These are phyloP conservation scores for Saccharum hybrid DNA, from an alignment of 202 grass and related monocot species.

Conservation along the genomic window DNA sequence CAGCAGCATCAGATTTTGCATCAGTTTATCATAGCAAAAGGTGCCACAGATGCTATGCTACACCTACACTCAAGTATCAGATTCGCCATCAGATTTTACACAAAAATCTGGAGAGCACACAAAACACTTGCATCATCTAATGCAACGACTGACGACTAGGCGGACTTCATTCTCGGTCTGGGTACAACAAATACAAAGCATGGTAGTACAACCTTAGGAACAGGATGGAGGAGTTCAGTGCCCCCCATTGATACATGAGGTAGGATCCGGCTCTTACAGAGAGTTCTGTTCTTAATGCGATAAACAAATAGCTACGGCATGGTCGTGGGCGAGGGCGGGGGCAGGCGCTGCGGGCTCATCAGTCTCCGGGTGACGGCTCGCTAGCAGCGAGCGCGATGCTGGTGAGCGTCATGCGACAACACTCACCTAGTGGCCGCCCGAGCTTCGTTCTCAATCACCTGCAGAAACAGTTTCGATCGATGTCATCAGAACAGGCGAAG, in stretches of 20 bases:
- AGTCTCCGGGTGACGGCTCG: background rate
- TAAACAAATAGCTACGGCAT: background rate
- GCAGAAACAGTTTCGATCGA: no score
- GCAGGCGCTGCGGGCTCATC: background rate
- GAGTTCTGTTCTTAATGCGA: background rate
- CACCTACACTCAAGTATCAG: no score
- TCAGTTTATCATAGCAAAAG: background rate
- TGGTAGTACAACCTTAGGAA: background rate
- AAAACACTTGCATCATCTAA: background rate
- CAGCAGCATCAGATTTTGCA: background rate
- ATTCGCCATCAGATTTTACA: no score
- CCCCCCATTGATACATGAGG: background rate
- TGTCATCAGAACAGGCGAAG: no score
- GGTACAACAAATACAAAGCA: constrained; percentile 3
- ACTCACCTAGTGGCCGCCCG: background rate
- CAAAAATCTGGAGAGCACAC: background rate
- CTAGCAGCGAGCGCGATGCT: background rate
- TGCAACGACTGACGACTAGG: background rate
- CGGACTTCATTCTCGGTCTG: background rate
- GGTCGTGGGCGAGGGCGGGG: background rate
- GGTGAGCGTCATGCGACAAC: background rate
- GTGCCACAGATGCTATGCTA: background rate
- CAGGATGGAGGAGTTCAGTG: background rate
- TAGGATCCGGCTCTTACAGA: background rate
- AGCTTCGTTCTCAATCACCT: background rate